A percentile compares a stretch with the other conserved stretches of the same genome.
Conservation (phyloP, 352 stramenopile species). For the Phytopythium litorale region DNA sequence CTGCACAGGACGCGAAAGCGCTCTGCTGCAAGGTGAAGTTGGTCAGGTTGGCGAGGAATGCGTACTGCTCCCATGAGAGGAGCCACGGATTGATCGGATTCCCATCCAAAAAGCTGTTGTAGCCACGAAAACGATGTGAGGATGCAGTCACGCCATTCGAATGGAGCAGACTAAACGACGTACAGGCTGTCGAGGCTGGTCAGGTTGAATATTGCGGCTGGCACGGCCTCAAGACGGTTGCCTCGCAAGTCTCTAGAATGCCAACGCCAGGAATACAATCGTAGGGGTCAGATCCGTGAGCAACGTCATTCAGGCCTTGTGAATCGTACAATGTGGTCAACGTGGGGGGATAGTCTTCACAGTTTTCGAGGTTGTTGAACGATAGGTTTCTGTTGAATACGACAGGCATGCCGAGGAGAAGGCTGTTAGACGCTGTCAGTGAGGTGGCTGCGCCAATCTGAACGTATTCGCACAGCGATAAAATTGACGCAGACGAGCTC, state of each 20-base stretch:
- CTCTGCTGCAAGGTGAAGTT: slow-evolving; percentile 31
- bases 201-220: slow-evolving; percentile 8
- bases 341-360: slow-evolving; percentile 10
- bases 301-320: not conserved
- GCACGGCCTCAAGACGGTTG: slow-evolving; percentile 12
- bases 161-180: not conserved
- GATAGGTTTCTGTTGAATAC: slow-evolving; percentile 14
- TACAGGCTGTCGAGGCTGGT: slow-evolving; percentile 17
- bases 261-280: not conserved
- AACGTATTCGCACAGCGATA: slow-evolving; percentile 10
- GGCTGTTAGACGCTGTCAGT: not conserved
- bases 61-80: slow-evolving; percentile 16
- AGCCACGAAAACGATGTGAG: not conserved
- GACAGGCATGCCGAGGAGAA: not conserved
- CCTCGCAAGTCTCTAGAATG: slow-evolving; percentile 13
- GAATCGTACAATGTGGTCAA: slow-evolving; percentile 13
- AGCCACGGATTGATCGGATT: slow-evolving; percentile 32
- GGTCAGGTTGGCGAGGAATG: slow-evolving; percentile 26
- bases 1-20: slow-evolving; percentile 33
- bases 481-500: slow-evolving; percentile 4
- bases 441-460: not conserved
- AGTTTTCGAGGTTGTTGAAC: slow-evolving; percentile 16
- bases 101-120: slow-evolving; percentile 22
- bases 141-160: not conserved
- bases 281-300: not conserved